A percentile compares a stretch with the other conserved stretches of the same genome.
phyloP scores from a whole-genome alignment of 2,329 filamentous ascomycete genomes.

The Phaeosphaeriaceae sp. region DNA sequence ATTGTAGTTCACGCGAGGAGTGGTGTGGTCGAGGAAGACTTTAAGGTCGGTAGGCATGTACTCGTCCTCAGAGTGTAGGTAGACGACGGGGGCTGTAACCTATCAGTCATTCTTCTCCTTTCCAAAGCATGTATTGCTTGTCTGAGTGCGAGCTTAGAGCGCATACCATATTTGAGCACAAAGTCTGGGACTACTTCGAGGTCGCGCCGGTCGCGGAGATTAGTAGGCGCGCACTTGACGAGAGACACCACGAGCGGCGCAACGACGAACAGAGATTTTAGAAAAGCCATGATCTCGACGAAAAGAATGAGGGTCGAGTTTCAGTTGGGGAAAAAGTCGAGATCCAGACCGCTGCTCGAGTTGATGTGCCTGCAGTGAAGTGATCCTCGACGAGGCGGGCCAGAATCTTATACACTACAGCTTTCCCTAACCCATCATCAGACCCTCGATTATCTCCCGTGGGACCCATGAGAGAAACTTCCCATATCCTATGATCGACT shows the following conservation, averaged over 20 bases:
- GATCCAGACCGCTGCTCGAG: not conserved
- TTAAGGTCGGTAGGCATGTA: slow-evolving; percentile 55
- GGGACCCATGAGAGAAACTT: not conserved
- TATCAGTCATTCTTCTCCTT: slow-evolving; percentile 10
- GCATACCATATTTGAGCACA: slow-evolving; percentile 49
- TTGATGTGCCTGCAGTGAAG: not conserved
- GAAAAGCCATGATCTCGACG: slow-evolving; percentile 16
- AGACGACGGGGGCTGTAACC: slow-evolving; percentile 52
- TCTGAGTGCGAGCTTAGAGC: not conserved
- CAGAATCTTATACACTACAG: slow-evolving; percentile 7
- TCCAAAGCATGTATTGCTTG: too few relatives aligned
- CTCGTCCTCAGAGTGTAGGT: slow-evolving; percentile 51
- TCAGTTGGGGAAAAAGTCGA: not conserved
- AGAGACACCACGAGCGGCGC: slow-evolving; percentile 18
- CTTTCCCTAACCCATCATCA: not conserved
- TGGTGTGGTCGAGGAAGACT: slow-evolving; percentile 50
- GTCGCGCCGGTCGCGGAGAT: slow-evolving; percentile 25
- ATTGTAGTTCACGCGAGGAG: slow-evolving; percentile 48
- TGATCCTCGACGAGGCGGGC: not conserved
- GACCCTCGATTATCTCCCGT: not conserved
- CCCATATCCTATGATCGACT: slow-evolving; percentile 3
- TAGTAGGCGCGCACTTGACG: slow-evolving; percentile 25
- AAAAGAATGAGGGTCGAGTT: not conserved
- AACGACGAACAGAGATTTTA: slow-evolving; percentile 4
- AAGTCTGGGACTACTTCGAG: slow-evolving; percentile 43